Conservation (phyloP, 768 basidiomycete species). For the Tylopilus balloui region DNA sequence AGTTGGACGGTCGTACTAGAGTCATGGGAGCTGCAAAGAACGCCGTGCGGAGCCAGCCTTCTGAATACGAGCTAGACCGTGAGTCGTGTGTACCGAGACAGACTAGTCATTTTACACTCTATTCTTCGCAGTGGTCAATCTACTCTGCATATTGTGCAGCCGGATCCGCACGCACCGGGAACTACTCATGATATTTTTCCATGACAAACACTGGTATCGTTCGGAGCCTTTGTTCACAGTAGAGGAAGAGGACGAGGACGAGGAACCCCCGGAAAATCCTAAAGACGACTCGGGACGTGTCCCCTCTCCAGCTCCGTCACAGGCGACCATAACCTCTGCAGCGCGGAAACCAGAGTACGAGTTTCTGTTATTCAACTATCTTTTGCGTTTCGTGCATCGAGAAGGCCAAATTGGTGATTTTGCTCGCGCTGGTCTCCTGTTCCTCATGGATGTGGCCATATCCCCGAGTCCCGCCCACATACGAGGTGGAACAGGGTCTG, state of each 20-base stretch:
- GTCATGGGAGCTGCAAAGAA: conserved; percentile 83
- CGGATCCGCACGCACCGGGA: conserved; percentile 86
- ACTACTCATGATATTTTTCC: conserved; percentile 95
- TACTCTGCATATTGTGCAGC: conserved; percentile 89
- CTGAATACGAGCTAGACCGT: conserved; percentile 88
- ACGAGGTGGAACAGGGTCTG: conserved; percentile 31
- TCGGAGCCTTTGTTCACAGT: conserved; percentile 72
- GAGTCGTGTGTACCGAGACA: conserved; percentile 30
- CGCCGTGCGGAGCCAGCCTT: conserved; percentile 63
- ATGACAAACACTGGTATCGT: conserved; percentile 85
- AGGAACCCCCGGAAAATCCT: conserved; percentile 9
- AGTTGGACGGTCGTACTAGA: conserved; percentile 70
- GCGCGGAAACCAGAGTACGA: conserved; percentile 84
- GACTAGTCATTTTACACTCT: conserved; percentile 6
- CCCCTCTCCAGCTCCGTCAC: conserved; percentile 60
- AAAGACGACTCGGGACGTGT: conserved; percentile 21
- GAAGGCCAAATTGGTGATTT: conserved; percentile 93
- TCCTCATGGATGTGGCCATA: conserved; percentile 95
- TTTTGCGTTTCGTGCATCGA: conserved; percentile 90
- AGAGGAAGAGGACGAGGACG: conserved; percentile 70
- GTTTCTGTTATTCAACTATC: conserved; percentile 92
- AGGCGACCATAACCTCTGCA: conserved; percentile 51
- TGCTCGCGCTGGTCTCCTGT: conserved; percentile 87
- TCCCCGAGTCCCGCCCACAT: conserved; percentile 57
- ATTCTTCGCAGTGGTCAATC: conserved; percentile 66